Base-by-base conservation (phyloP, 305 asterid species). In the Plantago coronopus region DNA sequence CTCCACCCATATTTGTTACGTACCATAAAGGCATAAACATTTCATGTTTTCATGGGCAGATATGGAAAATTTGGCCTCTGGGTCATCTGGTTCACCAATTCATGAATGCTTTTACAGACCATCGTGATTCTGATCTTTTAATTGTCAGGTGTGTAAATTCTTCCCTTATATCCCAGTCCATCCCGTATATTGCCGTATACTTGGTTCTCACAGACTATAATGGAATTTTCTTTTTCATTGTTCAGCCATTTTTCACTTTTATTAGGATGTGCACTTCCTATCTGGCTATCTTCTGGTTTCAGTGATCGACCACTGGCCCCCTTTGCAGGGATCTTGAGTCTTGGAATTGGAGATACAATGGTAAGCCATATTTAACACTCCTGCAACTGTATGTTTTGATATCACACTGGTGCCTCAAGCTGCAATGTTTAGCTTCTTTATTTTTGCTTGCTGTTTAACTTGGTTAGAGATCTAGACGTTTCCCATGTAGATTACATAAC, bases 321-420 rank as follows among this genome's bases (percentile, higher is more conserved):
- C 53, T 93, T 87, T 73, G 97, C 99, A 74, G 99, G 97, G 65
- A 93, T 93, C 73, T 76, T 93, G 83, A 93, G 99, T 71, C 94
- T 93, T 71, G 97, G 99, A 65, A 89, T 89, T 65, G 99, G 99
- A 51, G 99, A 93, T 78, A 89, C 99, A 45, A 89, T 93, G 99
- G 97, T 93, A 79, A 82, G 22, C 51, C 17, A 37, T 65, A 47
- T 50, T 34, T 64, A 14, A 16, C 47, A 47, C 63, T 48, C 62
- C 49, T 60, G 29, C 34, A 34, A 51, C 37, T 53, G 17, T 46
- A 53, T 37, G 29, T 34, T 18, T 40, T 9, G n/a, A 22, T 23
- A 16, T 38, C 56, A 29, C 59, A 17, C 54, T 48, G 47, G 22
- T 42, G 17, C 37, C 54, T 62, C 40, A 44, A 69, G 56, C 16